phyloP scores from a whole-genome alignment of 2,329 filamentous ascomycete genomes.

The Botrytis medusae region DNA sequence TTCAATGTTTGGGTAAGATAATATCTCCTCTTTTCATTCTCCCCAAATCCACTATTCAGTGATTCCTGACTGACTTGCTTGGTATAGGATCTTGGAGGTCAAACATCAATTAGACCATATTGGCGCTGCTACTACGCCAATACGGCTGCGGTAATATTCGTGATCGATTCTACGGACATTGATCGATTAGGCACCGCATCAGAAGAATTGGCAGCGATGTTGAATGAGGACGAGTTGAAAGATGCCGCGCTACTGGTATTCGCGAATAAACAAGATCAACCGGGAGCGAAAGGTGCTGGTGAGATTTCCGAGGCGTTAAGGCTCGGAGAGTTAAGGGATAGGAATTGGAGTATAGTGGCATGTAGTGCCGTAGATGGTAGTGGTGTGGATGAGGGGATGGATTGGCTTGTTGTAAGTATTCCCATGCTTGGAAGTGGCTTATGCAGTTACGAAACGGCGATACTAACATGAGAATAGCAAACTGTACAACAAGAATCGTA shows the following conservation, averaged over 20 bases:
- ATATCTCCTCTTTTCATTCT: background rate
- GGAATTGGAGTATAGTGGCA: slow-evolving; percentile 99
- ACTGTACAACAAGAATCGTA: slow-evolving; percentile 40
- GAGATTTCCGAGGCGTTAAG: slow-evolving; percentile 94
- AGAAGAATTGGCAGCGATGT: slow-evolving; percentile 90
- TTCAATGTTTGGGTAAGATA: slow-evolving; percentile 92
- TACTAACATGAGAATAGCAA: slow-evolving; percentile 36
- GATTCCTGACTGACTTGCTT: slow-evolving; percentile 11
- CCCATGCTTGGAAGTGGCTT: background rate
- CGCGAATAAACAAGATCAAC: slow-evolving; percentile 98
- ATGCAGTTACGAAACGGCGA: background rate
- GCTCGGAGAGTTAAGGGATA: slow-evolving; percentile 85
- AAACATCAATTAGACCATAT: slow-evolving; percentile 98
- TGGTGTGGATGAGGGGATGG: slow-evolving; percentile 96
- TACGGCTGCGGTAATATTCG: slow-evolving; percentile 97
- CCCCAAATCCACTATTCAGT: background rate
- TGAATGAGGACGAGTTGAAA: slow-evolving; percentile 94
- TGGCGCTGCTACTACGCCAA: slow-evolving; percentile 99
- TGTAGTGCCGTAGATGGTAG: slow-evolving; percentile 95
- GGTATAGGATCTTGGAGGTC: slow-evolving; percentile 80
- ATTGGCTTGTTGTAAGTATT: slow-evolving; percentile 73
- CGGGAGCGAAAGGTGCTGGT: slow-evolving; percentile 91
- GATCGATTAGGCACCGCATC: slow-evolving; percentile 89
- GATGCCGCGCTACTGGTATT: slow-evolving; percentile 93
- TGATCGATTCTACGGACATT: slow-evolving; percentile 97